Percentiles rank a stretch among this genome's conserved stretches.
phyloP scores from a whole-genome alignment of 177 flowering plant species.

The Vitis hybrid region DNA sequence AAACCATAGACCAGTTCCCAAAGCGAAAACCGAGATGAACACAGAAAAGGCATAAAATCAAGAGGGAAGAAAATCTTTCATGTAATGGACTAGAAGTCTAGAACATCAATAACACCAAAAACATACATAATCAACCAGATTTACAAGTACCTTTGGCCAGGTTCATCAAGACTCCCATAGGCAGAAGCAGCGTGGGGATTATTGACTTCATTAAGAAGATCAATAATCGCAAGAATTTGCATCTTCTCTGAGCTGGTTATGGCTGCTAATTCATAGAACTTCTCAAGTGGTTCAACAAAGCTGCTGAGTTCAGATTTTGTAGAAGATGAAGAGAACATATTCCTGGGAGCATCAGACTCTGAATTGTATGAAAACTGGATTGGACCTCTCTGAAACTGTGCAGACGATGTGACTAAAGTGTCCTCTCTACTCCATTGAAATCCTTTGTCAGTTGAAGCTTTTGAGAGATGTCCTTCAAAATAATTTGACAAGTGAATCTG shows the following conservation, averaged over 20 bases:
- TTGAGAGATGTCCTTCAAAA: constrained; percentile 42
- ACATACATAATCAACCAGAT: constrained; percentile 6
- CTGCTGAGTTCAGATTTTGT: constrained; percentile 44
- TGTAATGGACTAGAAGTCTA: not conserved
- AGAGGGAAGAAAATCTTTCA: not conserved
- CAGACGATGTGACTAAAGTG: constrained; percentile 20
- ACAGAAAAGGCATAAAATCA: not conserved
- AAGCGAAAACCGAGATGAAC: no score
- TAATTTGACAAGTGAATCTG: constrained; percentile 60
- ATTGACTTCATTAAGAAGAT: constrained; percentile 75
- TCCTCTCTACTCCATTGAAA: constrained; percentile 52
- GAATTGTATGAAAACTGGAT: constrained; percentile 21
- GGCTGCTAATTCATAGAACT: constrained; percentile 28
- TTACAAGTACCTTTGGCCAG: constrained; percentile 77
- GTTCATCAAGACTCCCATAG: constrained; percentile 84
- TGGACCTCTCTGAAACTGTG: constrained; percentile 27
- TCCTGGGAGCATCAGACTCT: constrained; percentile 24
- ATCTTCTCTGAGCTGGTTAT: constrained; percentile 45
- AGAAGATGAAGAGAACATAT: constrained; percentile 25
- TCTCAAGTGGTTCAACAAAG: constrained; percentile 53
- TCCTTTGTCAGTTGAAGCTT: constrained; percentile 31
- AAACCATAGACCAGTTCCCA: not conserved
- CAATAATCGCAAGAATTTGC: constrained; percentile 60
- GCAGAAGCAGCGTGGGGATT: constrained; percentile 49
- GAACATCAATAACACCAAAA: not conserved